These are phyloP conservation scores for Bruguiera parviflora DNA, from an alignment of 345 rosid species.

Conservation along the genomic window DNA sequence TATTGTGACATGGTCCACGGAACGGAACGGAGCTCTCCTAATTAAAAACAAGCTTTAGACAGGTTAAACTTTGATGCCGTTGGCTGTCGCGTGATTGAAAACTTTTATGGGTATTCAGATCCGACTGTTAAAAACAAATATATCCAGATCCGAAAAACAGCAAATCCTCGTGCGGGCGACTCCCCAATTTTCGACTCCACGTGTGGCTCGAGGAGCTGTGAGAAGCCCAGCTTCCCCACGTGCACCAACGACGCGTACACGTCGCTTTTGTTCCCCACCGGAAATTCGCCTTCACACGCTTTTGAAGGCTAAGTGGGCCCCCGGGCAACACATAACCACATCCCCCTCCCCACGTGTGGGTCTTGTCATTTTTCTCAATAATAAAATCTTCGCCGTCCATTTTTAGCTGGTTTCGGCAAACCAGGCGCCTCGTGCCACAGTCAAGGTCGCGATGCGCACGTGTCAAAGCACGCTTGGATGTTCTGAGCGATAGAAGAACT, in stretches of 20 bases:
- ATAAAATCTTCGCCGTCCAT: conserved; percentile 13
- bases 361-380: not conserved
- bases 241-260: not conserved
- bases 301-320: not conserved
- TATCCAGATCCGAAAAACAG: not conserved
- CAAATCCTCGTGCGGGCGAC: conserved; percentile 21
- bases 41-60: too few species aligned
- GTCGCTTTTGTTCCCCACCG: not conserved
- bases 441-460: not conserved
- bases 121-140: too few species aligned
- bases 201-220: conserved; percentile 11
- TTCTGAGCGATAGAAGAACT: not conserved
- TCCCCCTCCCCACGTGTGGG: too few species aligned
- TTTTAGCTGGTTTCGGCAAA: not conserved
- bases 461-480: not conserved
- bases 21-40: too few species aligned
- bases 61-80: too few species aligned
- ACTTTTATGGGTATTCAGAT: too few species aligned
- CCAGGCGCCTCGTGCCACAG: not conserved
- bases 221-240: not conserved
- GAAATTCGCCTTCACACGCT: not conserved
- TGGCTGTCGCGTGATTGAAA: too few species aligned
- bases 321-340: not conserved
- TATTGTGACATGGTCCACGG: too few species aligned
- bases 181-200: not conserved